phyloP scores from a whole-genome alignment of 2,329 filamentous ascomycete species.

The Cercospora berteroae region DNA sequence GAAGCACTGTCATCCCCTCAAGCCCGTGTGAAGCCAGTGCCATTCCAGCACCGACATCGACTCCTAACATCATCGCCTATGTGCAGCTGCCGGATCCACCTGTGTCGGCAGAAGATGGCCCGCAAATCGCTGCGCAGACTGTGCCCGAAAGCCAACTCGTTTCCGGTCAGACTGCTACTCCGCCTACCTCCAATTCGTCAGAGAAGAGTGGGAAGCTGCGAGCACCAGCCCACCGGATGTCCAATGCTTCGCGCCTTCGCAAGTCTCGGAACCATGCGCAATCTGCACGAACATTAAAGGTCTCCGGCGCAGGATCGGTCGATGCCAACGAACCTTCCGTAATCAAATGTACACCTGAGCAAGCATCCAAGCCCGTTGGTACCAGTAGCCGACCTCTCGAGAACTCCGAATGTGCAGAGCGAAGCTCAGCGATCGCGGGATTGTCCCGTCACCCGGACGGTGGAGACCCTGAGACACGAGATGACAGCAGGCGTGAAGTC shows the following conservation, averaged over 20 bases:
- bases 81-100: not conserved
- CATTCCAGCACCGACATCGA: not conserved
- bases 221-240: not conserved
- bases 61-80: not conserved
- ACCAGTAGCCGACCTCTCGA: not conserved
- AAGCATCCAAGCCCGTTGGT: not conserved
- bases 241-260: constrained; percentile 5
- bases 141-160: not conserved
- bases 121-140: not conserved
- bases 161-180: not conserved
- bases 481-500: not conserved
- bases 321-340: not conserved
- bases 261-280: not conserved
- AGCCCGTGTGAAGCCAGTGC: not conserved
- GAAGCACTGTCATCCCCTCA: not conserved
- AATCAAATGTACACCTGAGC: not conserved
- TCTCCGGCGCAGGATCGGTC: not conserved
- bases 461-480: not conserved
- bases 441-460: not conserved
- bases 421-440: not conserved
- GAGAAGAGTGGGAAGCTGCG: constrained; percentile 10
- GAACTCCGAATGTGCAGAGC: not conserved
- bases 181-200: not conserved
- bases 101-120: not conserved
- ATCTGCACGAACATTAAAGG: not conserved